These are phyloP conservation scores for Exophiala dermatitidis DNA, from an alignment of 2,329 filamentous ascomycete species.

Conservation along the genomic window DNA sequence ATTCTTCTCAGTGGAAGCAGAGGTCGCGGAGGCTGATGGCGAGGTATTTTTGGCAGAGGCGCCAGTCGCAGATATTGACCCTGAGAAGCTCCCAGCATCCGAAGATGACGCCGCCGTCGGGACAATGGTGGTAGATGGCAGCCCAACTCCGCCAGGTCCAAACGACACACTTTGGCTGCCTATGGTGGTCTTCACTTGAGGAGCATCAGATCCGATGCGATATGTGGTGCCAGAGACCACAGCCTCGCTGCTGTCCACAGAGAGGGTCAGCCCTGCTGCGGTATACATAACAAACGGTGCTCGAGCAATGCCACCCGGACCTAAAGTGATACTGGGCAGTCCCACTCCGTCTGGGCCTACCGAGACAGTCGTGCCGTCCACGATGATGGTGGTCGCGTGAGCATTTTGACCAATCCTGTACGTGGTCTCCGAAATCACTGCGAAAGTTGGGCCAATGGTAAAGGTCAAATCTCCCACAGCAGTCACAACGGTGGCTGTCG, in stretches of 20 bases:
- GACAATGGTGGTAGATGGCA: constrained; percentile 36
- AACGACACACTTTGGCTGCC: constrained; percentile 48
- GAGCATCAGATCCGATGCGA: constrained; percentile 43
- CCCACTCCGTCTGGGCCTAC: constrained; percentile 26
- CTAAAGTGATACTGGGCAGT: constrained; percentile 27
- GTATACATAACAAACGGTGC: constrained; percentile 18
- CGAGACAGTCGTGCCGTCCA: constrained; percentile 26
- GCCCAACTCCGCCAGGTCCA: constrained; percentile 44
- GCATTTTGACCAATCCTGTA: constrained; percentile 27
- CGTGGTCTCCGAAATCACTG: constrained; percentile 27
- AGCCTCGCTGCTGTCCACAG: constrained; percentile 25
- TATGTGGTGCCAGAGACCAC: constrained; percentile 48
- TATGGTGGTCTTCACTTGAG: constrained; percentile 39
- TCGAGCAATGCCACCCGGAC: constrained; percentile 6
- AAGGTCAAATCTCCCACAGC: constrained; percentile 20
- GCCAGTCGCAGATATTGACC: neutral
- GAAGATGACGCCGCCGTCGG: constrained; percentile 14
- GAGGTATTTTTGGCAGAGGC: constrained; percentile 8
- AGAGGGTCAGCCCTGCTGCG: constrained; percentile 24
- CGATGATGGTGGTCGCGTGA: constrained; percentile 19
- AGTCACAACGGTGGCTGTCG: constrained; percentile 12
- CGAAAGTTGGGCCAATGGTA: constrained; percentile 26
- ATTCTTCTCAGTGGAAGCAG: neutral
- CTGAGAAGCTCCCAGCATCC: constrained; percentile 4
- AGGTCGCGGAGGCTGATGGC: neutral